These are phyloP conservation scores for Nemania abortiva DNA, from an alignment of 2,329 filamentous ascomycete species.

Conservation along the genomic window DNA sequence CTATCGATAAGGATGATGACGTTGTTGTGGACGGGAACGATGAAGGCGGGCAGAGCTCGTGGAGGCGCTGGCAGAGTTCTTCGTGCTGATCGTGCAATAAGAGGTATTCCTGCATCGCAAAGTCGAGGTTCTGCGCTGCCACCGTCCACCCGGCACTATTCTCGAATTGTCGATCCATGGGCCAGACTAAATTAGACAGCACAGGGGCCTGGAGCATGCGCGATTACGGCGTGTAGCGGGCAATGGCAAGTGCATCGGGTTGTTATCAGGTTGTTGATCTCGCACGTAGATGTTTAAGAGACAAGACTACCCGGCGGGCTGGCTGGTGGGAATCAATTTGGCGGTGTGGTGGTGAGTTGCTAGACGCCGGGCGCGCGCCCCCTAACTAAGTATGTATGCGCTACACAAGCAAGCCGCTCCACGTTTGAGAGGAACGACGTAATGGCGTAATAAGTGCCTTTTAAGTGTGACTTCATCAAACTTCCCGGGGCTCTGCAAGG, in stretches of 20 bases:
- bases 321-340: slow-evolving; percentile 13
- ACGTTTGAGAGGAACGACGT: slow-evolving; percentile 21
- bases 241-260: slow-evolving; percentile 48
- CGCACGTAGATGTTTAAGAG: background rate
- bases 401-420: slow-evolving; percentile 9
- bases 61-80: slow-evolving; percentile 63
- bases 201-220: background rate
- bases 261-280: slow-evolving; percentile 9
- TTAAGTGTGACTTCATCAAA: slow-evolving; percentile 24
- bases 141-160: slow-evolving; percentile 5
- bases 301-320: background rate
- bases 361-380: background rate
- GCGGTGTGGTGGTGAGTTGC: slow-evolving; percentile 10
- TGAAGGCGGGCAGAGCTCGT: slow-evolving; percentile 60
- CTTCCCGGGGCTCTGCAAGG: slow-evolving; percentile 7
- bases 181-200: slow-evolving; percentile 2
- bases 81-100: slow-evolving; percentile 67
- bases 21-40: slow-evolving; percentile 31
- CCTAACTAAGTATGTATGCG: slow-evolving; percentile 14
- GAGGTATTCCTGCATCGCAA: slow-evolving; percentile 67
- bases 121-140: slow-evolving; percentile 56
- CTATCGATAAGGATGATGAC: slow-evolving; percentile 2
- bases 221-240: background rate
- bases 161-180: slow-evolving; percentile 30
- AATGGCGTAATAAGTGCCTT: slow-evolving; percentile 11